phyloP scores from a whole-genome alignment of 31 red algal genomes.

The Odonthalia washingtoniensis region DNA sequence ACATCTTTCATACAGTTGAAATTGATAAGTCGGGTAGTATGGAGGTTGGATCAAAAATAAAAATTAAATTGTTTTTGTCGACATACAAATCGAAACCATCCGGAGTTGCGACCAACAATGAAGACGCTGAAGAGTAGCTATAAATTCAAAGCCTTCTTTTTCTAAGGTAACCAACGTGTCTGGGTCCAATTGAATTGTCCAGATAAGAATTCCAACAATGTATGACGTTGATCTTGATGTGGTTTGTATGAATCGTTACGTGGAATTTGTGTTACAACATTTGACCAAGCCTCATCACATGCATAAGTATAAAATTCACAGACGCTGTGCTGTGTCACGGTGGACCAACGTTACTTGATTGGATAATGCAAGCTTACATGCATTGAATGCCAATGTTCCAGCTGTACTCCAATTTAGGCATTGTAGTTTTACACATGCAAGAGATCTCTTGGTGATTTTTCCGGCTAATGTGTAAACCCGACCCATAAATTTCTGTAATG shows the following conservation, averaged over 20 bases:
- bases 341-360: constrained; percentile 14
- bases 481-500: neutral
- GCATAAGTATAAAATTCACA: constrained; percentile 23
- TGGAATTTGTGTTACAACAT: constrained; percentile 19
- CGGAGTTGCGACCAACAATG: neutral
- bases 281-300: constrained; percentile 17
- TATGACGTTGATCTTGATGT: constrained; percentile 22
- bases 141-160: constrained; percentile 11
- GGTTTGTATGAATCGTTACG: neutral
- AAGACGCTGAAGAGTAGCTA: constrained; percentile 2
- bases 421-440: neutral
- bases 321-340: neutral
- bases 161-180: neutral
- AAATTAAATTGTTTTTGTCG: constrained; percentile 20
- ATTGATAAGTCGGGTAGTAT: neutral
- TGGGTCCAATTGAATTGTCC: neutral
- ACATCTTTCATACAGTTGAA: neutral
- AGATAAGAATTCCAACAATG: constrained; percentile 9
- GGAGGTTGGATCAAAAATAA: neutral
- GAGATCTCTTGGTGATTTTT: neutral
- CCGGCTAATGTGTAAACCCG: neutral
- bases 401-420: neutral
- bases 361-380: neutral
- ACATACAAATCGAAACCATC: constrained; percentile 12
- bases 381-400: neutral